Percentiles rank a stretch among this genome's conserved stretches.
Evolutionary conservation across 345 rosid genomes (phyloP).

Genomic region (Abelmoschus esculentus): DNA sequence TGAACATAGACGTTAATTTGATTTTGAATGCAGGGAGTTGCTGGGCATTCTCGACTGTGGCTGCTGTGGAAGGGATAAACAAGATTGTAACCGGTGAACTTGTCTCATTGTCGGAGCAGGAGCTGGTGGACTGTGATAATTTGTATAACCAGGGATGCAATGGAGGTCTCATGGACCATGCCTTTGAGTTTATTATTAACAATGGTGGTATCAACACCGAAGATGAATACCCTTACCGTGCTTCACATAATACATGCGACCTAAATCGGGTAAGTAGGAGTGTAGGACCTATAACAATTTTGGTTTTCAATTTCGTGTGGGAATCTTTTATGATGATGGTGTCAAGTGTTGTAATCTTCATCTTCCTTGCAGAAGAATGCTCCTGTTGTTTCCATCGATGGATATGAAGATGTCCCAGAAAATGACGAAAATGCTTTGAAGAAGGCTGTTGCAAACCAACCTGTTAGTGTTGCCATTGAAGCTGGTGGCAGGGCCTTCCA

Average conservation of each 20-base stretch:
- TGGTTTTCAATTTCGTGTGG: neutral
- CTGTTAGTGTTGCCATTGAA: constrained; percentile 66
- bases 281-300: no score
- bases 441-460: constrained; percentile 74
- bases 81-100: constrained; percentile 63
- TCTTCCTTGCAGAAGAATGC: constrained; percentile 47
- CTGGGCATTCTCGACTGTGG: constrained; percentile 80
- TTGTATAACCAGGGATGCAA: constrained; percentile 53
- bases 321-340: neutral
- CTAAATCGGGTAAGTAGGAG: constrained; percentile 34
- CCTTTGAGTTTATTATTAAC: constrained; percentile 46
- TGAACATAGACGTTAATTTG: neutral
- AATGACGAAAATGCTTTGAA: constrained; percentile 56
- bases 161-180: constrained; percentile 81
- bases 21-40: constrained; percentile 52
- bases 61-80: constrained; percentile 71
- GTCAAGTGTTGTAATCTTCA: neutral
- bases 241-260: constrained; percentile 41
- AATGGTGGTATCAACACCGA: constrained; percentile 69
- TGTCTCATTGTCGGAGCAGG: constrained; percentile 58
- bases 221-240: constrained; percentile 58
- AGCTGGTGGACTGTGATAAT: constrained; percentile 68
- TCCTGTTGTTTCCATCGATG: constrained; percentile 58
- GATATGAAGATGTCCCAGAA: constrained; percentile 56
- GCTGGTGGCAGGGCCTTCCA: constrained; percentile 63